Evolutionary conservation across 1,284 basidiomycete genomes (phyloP).

Genomic region (Xerocomus alliaceus): DNA sequence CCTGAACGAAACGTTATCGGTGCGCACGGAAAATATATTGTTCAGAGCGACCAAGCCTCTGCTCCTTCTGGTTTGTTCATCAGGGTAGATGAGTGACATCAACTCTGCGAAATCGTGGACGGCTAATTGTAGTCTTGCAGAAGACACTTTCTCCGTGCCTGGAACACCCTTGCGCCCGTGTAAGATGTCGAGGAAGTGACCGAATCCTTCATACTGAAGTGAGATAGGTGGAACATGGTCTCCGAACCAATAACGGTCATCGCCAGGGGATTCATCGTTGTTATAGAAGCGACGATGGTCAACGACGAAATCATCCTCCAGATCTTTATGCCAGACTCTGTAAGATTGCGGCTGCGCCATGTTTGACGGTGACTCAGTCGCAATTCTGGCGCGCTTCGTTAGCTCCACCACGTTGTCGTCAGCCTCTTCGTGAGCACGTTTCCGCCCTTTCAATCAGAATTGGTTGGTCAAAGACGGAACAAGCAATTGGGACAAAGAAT

Average conservation of each 20-base stretch:
- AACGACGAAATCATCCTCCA: neutral
- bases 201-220: neutral
- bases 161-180: neutral
- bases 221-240: neutral
- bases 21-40: neutral
- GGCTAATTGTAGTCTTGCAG: neutral
- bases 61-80: rapidly evolving
- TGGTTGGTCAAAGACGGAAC: too few relatives aligned
- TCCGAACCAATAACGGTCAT: neutral
- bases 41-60: neutral
- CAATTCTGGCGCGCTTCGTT: neutral
- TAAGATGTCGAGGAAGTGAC: neutral
- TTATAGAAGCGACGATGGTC: neutral
- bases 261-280: neutral
- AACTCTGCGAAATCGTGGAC: neutral
- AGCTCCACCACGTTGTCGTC: too few relatives aligned
- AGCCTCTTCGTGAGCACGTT: neutral
- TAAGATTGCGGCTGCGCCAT: neutral
- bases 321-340: neutral
- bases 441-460: neutral
- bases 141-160: neutral
- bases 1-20: too few relatives aligned
- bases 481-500: too few relatives aligned
- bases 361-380: neutral
- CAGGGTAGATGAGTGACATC: neutral